A percentile compares a stretch with the other conserved stretches of the same genome.
These are phyloP conservation scores for Lipomyces anomalus DNA, from an alignment of 805 yeast genomes.

Conservation along the genomic window DNA sequence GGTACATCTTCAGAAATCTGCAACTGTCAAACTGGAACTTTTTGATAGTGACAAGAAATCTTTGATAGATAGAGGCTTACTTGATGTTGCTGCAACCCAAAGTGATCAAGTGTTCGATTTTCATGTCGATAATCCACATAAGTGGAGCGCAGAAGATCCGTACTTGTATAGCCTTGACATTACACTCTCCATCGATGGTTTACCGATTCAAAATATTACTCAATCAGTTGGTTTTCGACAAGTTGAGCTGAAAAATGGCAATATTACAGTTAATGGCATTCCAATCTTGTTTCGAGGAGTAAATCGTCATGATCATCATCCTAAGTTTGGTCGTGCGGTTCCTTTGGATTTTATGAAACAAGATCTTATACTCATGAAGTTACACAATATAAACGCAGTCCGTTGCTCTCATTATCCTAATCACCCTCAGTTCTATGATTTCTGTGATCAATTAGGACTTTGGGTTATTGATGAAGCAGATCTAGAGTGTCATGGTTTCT, in stretches of 20 bases:
- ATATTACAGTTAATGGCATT: constrained; percentile 32
- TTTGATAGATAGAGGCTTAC: neutral
- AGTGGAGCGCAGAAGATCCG: constrained; percentile 38
- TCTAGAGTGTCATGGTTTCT: constrained; percentile 38
- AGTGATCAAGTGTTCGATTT: constrained; percentile 2
- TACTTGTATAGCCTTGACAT: constrained; percentile 29
- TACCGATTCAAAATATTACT: constrained; percentile 16
- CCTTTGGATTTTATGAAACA: constrained; percentile 33
- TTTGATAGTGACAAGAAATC: neutral
- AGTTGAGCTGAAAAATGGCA: constrained; percentile 30
- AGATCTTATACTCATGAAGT: constrained; percentile 35
- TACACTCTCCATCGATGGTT: constrained; percentile 11
- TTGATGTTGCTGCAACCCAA: neutral
- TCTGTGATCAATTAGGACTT: constrained; percentile 34
- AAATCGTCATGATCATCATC: constrained; percentile 38
- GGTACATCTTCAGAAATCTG: neutral
- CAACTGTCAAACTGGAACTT: neutral
- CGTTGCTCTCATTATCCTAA: constrained; percentile 38
- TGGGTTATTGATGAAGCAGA: constrained; percentile 39
- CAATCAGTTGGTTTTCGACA: constrained; percentile 33
- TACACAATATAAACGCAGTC: constrained; percentile 35
- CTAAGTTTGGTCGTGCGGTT: constrained; percentile 35
- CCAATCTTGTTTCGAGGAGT: constrained; percentile 34
- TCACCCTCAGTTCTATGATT: constrained; percentile 33
- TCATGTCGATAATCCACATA: constrained; percentile 25